Evolutionary conservation across 345 rosid species (phyloP), one percentile per base, ranked within the genome.

Genomic region (Eucalyptus globulus): DNA sequence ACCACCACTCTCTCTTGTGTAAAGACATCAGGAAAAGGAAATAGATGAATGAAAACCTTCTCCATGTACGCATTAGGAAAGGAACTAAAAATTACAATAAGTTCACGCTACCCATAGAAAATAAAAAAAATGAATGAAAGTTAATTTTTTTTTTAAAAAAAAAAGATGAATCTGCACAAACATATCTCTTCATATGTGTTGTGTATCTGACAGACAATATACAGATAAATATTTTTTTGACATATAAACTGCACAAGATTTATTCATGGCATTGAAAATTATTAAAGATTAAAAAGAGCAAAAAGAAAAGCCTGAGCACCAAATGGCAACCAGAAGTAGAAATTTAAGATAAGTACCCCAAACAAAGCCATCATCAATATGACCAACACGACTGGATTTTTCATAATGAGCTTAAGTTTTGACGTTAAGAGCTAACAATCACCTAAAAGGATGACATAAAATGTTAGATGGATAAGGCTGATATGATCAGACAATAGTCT

Each of bases 1-100:
- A 96, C 99, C 87, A 89, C 92, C 89, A 94, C 95, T 88, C 94
- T 92, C 91, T 94, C 96, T 80, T 89, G 95, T 93, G 94, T 93
- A 92, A 81, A 86, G 49, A 80, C 49, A 72, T 34, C 83, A 62
- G 21, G 67, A 88, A 87, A 12, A 83, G 37, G n/a, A 83, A 88
- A 83, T 11, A 40, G 47, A 40, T 37, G 29, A 76, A 76, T 76
- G 47, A 76, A 11, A 76, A 76, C 85, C 9, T 76, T 76, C 47
- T 40, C 29, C 47, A 76, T 6, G 29, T 40, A 21, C 14, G 15
- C 45, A 37, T 72, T 34, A 72, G 45, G 45, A 3, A 72, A 72
- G 45, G 45, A 72, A 37, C 50, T 8, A 53, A 87, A 62, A 87
- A 31, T 21, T 21, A 17, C 3, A 17, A n/a, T n/a, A 60, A 87